Base-by-base conservation (phyloP, 1,139 yeast genomes). In the Sugiyamaella pinicola region DNA sequence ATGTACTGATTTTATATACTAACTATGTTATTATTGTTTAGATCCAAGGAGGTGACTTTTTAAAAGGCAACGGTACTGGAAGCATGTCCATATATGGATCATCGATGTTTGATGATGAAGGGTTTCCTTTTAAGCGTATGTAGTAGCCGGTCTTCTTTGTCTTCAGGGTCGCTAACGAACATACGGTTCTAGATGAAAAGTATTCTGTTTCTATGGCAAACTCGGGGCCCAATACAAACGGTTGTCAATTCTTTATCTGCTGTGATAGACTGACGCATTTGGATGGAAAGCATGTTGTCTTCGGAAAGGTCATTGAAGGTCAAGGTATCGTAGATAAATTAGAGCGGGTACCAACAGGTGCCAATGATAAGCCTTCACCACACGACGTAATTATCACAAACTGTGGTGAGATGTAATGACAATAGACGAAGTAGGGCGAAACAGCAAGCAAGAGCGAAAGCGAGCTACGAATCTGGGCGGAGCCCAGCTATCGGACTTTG, bases 51-150 rank as follows among this genome's bases (percentile, higher is more conserved):
- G 78, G 78, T 5, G 78, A 74, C 55, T 74, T 70, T 56, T 64
- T 75, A 35, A 66, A 67, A 24, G 73, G 74, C 9, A 75, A 78
- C 58, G 83, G 83, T 2, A 68, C 72, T 7, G 83, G 83, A 1
- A 63, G 74, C 17, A 66, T 66, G 55, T 63, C 69, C 3, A 75
- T 75, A 34, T 76, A 66, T 58, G 79, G 78, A 6, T 93, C 88
- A 40, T 58, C 56, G 60, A 87, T 85, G 66, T 90, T 90, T 65
- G 91, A 87, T 64, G 97, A 90, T 68, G 97, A 90, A 69, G 85
- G 85, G 69, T 87, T 88, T 70, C 69, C 76, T 56, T 70, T 78
- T 59, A 75, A 75, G 53, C 96, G 89, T 68, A 89, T 83, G 66
- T 57, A 18, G n/a, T 31, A 8, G 37, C 22, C 13, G n/a, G 49